These are phyloP conservation scores for Penicillium riverlandense DNA, from an alignment of 495 filamentous ascomycete species.

Conservation along the genomic window DNA sequence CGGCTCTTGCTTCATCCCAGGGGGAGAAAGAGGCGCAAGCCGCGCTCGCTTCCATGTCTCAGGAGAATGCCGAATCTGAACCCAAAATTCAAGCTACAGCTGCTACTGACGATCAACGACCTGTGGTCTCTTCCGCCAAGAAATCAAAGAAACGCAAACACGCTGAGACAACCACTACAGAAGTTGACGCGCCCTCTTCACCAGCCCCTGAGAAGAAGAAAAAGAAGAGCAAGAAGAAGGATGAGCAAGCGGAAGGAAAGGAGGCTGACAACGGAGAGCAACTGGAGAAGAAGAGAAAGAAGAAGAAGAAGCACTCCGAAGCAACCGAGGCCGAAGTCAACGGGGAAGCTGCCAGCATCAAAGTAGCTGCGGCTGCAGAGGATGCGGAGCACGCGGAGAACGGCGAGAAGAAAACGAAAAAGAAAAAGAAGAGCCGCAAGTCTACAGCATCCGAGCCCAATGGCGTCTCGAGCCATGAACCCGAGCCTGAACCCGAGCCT, in stretches of 20 bases:
- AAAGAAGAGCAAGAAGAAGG: slow-evolving; percentile 6
- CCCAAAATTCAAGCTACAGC: too few relatives aligned
- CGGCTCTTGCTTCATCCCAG: too few relatives aligned
- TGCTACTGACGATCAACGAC: too few relatives aligned
- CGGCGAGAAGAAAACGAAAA: slow-evolving; percentile 6
- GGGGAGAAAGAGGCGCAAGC: too few relatives aligned
- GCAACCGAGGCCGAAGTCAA: neutral
- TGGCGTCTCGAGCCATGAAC: neutral
- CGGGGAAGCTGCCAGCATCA: neutral
- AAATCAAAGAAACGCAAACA: neutral
- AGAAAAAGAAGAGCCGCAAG: slow-evolving; percentile 3
- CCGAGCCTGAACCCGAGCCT: neutral
- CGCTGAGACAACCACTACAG: neutral
- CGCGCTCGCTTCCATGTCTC: too few relatives aligned
- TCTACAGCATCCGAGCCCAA: neutral
- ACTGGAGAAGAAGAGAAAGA: slow-evolving; percentile 5
- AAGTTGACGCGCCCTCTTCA: neutral
- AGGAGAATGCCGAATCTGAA: too few relatives aligned
- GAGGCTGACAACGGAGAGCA: neutral
- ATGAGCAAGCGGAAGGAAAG: neutral
- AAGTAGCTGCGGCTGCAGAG: neutral
- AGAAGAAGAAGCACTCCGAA: neutral
- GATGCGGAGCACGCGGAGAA: slow-evolving; percentile 2
- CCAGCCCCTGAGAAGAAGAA: neutral
- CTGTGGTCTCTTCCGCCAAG: neutral